These are phyloP conservation scores for Botrytis fragariae DNA, from an alignment of 2,329 filamentous ascomycete genomes.

Conservation along the genomic window DNA sequence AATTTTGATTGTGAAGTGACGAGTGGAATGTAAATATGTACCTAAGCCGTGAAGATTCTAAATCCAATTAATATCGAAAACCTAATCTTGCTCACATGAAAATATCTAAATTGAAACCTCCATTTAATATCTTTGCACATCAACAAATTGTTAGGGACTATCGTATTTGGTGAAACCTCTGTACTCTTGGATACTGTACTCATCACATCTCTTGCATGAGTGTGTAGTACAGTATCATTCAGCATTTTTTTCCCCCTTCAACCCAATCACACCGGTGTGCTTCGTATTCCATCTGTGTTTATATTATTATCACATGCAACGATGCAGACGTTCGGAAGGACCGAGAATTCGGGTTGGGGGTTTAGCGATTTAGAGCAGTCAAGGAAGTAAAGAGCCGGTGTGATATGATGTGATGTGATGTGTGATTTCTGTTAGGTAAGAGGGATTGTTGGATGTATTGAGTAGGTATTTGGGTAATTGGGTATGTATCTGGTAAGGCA, in stretches of 20 bases:
- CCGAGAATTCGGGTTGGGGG: background rate
- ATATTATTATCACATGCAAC: background rate
- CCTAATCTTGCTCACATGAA: too few species aligned
- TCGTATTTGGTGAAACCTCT: accelerated
- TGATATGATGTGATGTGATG: background rate
- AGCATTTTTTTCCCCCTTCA: background rate
- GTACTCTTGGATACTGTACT: background rate
- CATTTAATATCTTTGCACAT: background rate
- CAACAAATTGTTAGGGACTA: background rate
- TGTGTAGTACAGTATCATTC: too few species aligned
- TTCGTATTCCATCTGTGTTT: background rate
- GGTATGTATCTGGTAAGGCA: background rate
- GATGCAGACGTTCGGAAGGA: background rate
- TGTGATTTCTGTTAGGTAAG: background rate
- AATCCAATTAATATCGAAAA: background rate
- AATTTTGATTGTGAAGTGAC: background rate
- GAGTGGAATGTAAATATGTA: background rate
- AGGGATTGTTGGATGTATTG: background rate
- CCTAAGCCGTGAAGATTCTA: too few species aligned
- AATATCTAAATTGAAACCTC: too few species aligned
- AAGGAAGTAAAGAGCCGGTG: background rate
- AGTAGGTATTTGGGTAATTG: too few species aligned
- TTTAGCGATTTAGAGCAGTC: background rate
- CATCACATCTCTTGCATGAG: background rate
- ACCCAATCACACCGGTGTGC: background rate